Evolutionary conservation across 805 yeast species (phyloP).

Genomic region (Yueomyces sinensis): DNA sequence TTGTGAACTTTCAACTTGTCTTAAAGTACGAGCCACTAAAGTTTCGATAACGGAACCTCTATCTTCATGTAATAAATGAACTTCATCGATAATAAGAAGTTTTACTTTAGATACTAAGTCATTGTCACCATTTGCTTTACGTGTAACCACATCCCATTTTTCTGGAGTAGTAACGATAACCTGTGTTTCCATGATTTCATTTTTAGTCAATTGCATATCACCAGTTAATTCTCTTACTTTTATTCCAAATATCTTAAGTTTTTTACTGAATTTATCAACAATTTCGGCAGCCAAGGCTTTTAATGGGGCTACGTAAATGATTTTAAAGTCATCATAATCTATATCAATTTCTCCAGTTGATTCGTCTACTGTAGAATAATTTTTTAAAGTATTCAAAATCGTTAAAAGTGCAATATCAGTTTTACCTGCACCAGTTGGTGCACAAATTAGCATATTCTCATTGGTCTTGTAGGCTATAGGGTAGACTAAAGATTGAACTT

Average conservation of each 20-base stretch:
- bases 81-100: slow-evolving; percentile 86
- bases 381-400: slow-evolving; percentile 65
- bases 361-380: slow-evolving; percentile 43
- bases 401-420: slow-evolving; percentile 85
- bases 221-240: slow-evolving; percentile 84
- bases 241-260: slow-evolving; percentile 75
- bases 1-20: slow-evolving; percentile 92
- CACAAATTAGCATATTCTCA: slow-evolving; percentile 92
- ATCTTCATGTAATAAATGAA: slow-evolving; percentile 91
- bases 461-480: slow-evolving; percentile 89
- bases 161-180: slow-evolving; percentile 91
- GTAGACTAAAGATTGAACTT: slow-evolving; percentile 81
- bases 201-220: slow-evolving; percentile 81
- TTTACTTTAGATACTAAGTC: slow-evolving; percentile 77
- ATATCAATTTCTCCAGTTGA: slow-evolving; percentile 41
- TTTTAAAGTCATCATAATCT: slow-evolving; percentile 74
- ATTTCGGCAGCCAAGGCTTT: slow-evolving; percentile 95
- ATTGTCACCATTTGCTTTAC: slow-evolving; percentile 81
- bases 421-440: slow-evolving; percentile 97
- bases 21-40: slow-evolving; percentile 79
- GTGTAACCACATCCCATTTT: slow-evolving; percentile 95
- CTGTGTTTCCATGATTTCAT: slow-evolving; percentile 73
- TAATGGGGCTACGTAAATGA: slow-evolving; percentile 85
- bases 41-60: slow-evolving; percentile 97
- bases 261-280: slow-evolving; percentile 73